Evolutionary conservation across 208 protist species (phyloP), one percentile per base, ranked within the genome.

Genomic region (Crithidia acanthocephali): DNA sequence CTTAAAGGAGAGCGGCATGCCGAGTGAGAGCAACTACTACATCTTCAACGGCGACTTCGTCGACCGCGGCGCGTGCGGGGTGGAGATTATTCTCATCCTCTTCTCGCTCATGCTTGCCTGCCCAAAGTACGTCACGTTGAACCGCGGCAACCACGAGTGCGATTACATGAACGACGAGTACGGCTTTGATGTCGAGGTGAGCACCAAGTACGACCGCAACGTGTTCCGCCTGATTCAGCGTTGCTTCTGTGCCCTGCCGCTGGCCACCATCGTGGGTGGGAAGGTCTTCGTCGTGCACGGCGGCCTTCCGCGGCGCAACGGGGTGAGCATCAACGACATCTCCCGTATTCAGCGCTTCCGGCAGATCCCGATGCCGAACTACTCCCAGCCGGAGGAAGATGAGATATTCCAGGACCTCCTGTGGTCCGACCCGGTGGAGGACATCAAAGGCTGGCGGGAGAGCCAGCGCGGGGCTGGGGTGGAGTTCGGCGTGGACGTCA

Each of bases 121-220:
- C 79, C 97, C 97, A 1, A 88, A 94, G 61, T 87, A 88, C 35
- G 97, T 99, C 23, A 97, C 93, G 16, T 82, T 99, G 25, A 98
- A 98, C 80, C 92, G 97, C 27, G 97, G 97, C 47, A 99, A 99
- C 83, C 97, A 99, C 74, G 97, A 99, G 81, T 91, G 88, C 72
- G 79, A 97, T 69, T 97, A 98, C 75, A 95, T 97, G 87, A 97
- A 95, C 68, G 91, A 95, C 51, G 95, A 99, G 50, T 99, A 99
- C 83, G 98, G 98, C 50, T 99, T 99, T 75, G 99, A 99, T 75
- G 98, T 99, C 52, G 98, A 99, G 85, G 99, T 98, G 70, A 92
- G 98, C 68, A 92, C 95, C 64, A 99, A 99, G 85, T 99, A 99
- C 78, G 98, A 97, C 72, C 84, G 88, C 44, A 93, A 95, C 52